Evolutionary conservation across 2,329 filamentous ascomycete species (phyloP).

Genomic region (Blastomyces parvus): DNA sequence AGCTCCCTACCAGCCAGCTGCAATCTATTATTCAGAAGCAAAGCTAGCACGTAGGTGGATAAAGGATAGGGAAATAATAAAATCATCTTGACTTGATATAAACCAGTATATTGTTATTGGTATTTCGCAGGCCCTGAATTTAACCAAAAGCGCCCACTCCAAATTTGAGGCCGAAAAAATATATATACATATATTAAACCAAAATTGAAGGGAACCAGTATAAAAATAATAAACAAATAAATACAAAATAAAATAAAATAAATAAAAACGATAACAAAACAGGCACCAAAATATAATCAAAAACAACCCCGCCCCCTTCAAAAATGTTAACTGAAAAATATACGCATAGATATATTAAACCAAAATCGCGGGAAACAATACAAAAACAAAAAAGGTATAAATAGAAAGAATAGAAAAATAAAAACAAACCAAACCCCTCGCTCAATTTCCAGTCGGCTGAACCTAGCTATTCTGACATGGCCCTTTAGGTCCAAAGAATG

Average conservation of each 20-base stretch:
- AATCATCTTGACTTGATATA: neutral
- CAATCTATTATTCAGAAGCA: neutral
- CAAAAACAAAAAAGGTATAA: no score
- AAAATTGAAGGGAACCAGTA: neutral
- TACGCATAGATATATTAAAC: no score
- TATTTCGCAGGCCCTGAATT: neutral
- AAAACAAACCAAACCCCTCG: neutral
- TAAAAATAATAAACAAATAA: no score
- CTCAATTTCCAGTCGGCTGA: neutral
- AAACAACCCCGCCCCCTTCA: no score
- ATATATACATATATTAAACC: no score
- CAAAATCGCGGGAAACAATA: no score
- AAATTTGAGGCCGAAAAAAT: neutral
- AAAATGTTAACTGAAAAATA: no score
- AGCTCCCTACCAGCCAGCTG: neutral
- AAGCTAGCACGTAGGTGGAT: neutral
- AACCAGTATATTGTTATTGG: neutral
- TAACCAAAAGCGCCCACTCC: neutral
- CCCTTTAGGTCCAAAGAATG: neutral
- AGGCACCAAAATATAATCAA: no score
- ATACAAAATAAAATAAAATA: no score
- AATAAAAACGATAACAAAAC: neutral
- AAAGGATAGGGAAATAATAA: neutral
- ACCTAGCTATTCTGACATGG: neutral
- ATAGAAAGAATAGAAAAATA: no score